Evolutionary conservation across 306 rosid genomes (phyloP).

Genomic region (Prosopis cineraria): DNA sequence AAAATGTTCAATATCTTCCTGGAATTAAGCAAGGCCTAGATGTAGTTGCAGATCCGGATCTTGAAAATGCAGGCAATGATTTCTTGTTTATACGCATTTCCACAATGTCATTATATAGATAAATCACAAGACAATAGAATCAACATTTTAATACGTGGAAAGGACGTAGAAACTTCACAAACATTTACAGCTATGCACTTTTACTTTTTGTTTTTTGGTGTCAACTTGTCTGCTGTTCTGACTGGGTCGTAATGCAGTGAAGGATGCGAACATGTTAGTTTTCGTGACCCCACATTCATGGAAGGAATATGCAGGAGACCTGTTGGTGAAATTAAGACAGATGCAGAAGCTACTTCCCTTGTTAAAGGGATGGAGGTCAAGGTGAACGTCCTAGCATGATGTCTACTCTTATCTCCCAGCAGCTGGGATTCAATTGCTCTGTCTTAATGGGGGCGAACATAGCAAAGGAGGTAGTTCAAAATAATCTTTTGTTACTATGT

Average conservation of each 20-base stretch:
- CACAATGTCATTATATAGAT: not conserved
- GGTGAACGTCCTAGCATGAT: slow-evolving; percentile 98
- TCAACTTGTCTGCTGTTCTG: slow-evolving; percentile 36
- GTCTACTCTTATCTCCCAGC: slow-evolving; percentile 75
- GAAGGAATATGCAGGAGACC: slow-evolving; percentile 89
- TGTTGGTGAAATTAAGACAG: slow-evolving; percentile 68
- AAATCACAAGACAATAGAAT: not conserved
- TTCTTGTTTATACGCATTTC: not conserved
- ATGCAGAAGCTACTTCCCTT: slow-evolving; percentile 92
- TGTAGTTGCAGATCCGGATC: slow-evolving; percentile 90
- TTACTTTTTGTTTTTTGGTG: not conserved
- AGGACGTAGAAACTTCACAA: not conserved
- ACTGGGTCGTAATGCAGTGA: slow-evolving; percentile 60
- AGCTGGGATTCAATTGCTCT: slow-evolving; percentile 79
- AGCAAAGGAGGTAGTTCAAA: slow-evolving; percentile 75
- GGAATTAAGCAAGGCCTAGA: slow-evolving; percentile 93
- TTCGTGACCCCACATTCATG: slow-evolving; percentile 98
- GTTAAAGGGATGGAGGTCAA: slow-evolving; percentile 99
- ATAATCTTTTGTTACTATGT: not conserved
- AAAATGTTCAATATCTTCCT: slow-evolving; percentile 92
- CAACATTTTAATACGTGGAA: not conserved
- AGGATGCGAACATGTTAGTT: slow-evolving; percentile 91
- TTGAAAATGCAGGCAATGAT: slow-evolving; percentile 73
- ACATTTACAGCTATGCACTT: slow-evolving; percentile 4
- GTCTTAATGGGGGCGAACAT: slow-evolving; percentile 98